Base-by-base conservation (phyloP, 352 stramenopile genomes). In the Pythium folliculosum region DNA sequence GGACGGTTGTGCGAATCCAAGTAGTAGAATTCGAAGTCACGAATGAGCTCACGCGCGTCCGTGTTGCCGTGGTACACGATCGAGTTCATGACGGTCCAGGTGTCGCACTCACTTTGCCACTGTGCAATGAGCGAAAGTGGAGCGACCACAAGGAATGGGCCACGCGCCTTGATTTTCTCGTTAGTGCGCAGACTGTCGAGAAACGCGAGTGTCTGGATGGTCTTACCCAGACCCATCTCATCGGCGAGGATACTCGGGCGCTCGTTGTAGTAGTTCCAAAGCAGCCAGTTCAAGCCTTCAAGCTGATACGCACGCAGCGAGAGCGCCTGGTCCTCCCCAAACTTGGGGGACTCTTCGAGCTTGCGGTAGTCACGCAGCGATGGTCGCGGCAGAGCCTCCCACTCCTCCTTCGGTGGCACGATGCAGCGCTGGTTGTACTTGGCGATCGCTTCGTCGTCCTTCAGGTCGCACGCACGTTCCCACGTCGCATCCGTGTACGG, bases 91-190 rank as follows among this genome's bases (percentile, higher is more conserved):
- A 96, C 89, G 0, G 97, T 99, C 98, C 98, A 99, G 38, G 80
- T 95, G 55, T 98, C 87, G 70, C 99, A 99, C 80, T 99, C 98
- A 57, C 98, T 96, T 68, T 99, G 84, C 98, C 98, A 99, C 71
- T 99, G 98, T n/a, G 93, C 86, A 59, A 99, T 96, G 1, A 99
- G 98, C 25, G 96, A 99, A 3, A 99, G 84, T 13, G 98, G 98
- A 12, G 97, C 98, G 13, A 99, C 94, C 25, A 99, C 94, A 7
- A 99, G 84, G 72, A 99, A 99, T 16, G 98, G 98, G 7, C 96
- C 95, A 3, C 86, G 85, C n/a, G 85, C 90, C 63, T 93, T 80
- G 32, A 94, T 97, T 54, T 97, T 88, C 32, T 98, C 81, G 57
- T 94, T 86, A 55, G 89, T 85, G 6, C 95, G 83, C 45, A 99